These are phyloP conservation scores for Thymus mandschuricus DNA, from an alignment of 257 asterid species.

Conservation along the genomic window DNA sequence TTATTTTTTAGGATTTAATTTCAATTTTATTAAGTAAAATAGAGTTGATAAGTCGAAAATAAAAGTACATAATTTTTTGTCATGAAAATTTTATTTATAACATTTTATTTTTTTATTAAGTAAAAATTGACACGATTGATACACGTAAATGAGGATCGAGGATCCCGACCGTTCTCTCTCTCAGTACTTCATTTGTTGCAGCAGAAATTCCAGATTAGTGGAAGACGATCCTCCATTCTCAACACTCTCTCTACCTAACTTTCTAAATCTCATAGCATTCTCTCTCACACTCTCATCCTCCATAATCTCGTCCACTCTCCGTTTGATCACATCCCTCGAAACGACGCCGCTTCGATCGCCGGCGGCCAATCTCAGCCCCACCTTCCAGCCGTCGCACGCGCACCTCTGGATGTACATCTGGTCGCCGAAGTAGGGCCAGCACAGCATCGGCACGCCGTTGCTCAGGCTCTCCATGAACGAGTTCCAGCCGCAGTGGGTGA, in stretches of 20 bases:
- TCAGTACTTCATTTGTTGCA: conserved; percentile 13
- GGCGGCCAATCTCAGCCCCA: conserved; percentile 43
- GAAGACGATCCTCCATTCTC: conserved; percentile 49
- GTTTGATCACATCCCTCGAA: conserved; percentile 45
- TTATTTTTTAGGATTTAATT: too few species aligned
- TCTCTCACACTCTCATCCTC: conserved; percentile 35
- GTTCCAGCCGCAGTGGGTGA: conserved; percentile 73
- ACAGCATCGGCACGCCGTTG: conserved; percentile 59
- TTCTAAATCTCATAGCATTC: conserved; percentile 44
- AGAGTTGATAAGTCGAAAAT: too few species aligned
- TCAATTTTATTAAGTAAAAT: too few species aligned
- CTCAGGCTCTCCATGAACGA: conserved; percentile 64
- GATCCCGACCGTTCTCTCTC: too few species aligned
- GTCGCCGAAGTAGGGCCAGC: conserved; percentile 77
- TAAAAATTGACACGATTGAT: too few species aligned
- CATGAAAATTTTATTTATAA: too few species aligned
- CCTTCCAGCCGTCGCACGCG: conserved; percentile 55
- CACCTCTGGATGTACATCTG: conserved; percentile 50
- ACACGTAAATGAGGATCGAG: too few species aligned
- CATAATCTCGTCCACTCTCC: conserved; percentile 43
- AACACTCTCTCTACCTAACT: conserved; percentile 41
- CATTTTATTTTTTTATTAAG: too few species aligned
- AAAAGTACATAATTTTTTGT: too few species aligned
- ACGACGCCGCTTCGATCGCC: conserved; percentile 45
- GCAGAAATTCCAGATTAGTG: conserved; percentile 23